Base-by-base conservation (phyloP, 768 basidiomycete species). In the Crucibulum laeve region DNA sequence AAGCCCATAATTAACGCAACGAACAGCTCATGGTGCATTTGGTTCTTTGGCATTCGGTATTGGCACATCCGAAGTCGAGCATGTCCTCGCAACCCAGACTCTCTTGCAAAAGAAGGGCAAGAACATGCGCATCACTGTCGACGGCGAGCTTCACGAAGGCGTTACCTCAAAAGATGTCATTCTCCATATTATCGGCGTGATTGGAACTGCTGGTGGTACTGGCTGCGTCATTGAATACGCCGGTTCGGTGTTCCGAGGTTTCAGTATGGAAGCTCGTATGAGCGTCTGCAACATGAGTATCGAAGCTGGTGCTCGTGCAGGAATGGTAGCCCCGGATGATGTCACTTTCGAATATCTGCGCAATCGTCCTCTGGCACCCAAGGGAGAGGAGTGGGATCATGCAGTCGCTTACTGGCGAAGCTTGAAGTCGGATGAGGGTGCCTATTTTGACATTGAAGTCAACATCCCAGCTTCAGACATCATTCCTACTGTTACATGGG, bases 211-310 rank as follows among this genome's bases (percentile, higher is more conserved):
- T 38, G 91, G 91, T 54, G 91, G 90, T 40, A 94, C 85, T 19
- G 91, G 90, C n/a, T 78, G 74, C 52, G 90, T 92, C 46, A 91
- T 94, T 59, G 91, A 94, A 64, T 94, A 87, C 57, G 81, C 88
- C 44, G 91, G 91, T n/a, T 87, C 84, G 5, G 85, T 90, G 42
- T 87, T 91, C 66, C 83, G 87, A 45, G 74, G 71, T 15, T 82
- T 91, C 57, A 84, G 83, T 56, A 91, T 93, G 87, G 91, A 94
- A 62, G 89, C 87, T 28, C 81, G 91, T 39, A 91, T 87, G 87
- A 87, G 84, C 55, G 82, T 83, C 49, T 92, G 91, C 68, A 94
- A 94, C 67, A 93, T 94, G 91, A 92, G 90, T 46, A 93, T 94
- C 57, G 91, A 94, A 62, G 91, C 84, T 44, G 91, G 91, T 55